Conservation (phyloP, 345 rosid species). For the Camelina laxa region DNA sequence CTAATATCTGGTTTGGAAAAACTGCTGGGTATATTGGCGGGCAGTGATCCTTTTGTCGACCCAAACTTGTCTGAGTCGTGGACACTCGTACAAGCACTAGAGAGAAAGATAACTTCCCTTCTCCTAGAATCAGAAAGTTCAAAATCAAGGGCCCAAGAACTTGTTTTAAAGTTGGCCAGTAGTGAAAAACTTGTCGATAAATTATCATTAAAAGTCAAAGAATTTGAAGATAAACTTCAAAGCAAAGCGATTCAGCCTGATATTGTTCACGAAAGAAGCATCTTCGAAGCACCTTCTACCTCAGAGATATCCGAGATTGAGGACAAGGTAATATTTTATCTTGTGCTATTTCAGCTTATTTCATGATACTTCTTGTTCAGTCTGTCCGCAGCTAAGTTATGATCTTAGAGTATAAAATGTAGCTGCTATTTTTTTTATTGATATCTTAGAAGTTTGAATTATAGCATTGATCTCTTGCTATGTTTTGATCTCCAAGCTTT, state of each 20-base stretch:
- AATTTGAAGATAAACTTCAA: slow-evolving; percentile 66
- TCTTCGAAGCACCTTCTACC: slow-evolving; percentile 67
- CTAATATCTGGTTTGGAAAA: slow-evolving; percentile 60
- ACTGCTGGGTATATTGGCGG: slow-evolving; percentile 52
- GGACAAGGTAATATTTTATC: slow-evolving; percentile 57
- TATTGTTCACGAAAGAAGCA: slow-evolving; percentile 68
- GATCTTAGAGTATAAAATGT: slow-evolving; percentile 14
- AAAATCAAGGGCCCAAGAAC: slow-evolving; percentile 64
- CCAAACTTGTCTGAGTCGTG: slow-evolving; percentile 46
- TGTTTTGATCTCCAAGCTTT: slow-evolving; percentile 18
- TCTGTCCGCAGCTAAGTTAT: background rate
- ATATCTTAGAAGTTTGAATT: background rate
- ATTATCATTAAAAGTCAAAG: slow-evolving; percentile 58
- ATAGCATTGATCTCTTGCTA: background rate
- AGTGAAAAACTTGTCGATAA: slow-evolving; percentile 74
- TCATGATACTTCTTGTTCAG: background rate
- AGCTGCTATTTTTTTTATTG: slow-evolving; percentile 17
- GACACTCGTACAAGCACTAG: slow-evolving; percentile 57
- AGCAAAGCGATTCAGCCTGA: slow-evolving; percentile 58
- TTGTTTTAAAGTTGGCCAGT: slow-evolving; percentile 59
- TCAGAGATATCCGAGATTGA: slow-evolving; percentile 92
- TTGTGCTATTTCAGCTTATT: slow-evolving; percentile 20
- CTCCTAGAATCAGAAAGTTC: slow-evolving; percentile 65
- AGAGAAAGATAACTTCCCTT: slow-evolving; percentile 56
- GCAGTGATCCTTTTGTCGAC: slow-evolving; percentile 51